These are phyloP conservation scores for Phaffia rhodozyma DNA, from an alignment of 1,284 basidiomycete species.

Conservation along the genomic window DNA sequence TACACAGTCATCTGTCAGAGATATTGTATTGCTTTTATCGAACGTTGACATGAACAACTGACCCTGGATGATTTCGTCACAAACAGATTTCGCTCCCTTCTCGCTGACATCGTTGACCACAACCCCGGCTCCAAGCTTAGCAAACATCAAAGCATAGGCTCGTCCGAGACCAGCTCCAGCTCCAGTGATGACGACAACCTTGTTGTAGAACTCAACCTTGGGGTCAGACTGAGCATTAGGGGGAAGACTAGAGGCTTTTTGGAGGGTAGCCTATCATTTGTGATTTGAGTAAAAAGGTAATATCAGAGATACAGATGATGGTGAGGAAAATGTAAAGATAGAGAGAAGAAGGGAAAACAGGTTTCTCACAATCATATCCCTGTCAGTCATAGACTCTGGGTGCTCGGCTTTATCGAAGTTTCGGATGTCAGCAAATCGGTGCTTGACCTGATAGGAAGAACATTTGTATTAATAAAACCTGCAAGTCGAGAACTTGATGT, in stretches of 20 bases:
- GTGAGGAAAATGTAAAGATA: no score
- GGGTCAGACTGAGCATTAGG: constrained; percentile 61
- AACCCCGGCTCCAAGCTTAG: constrained; percentile 82
- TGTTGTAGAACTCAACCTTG: constrained; percentile 67
- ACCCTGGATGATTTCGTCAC: constrained; percentile 74
- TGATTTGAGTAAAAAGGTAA: no score
- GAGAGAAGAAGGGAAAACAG: background rate
- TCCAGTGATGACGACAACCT: constrained; percentile 91
- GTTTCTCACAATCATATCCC: constrained; percentile 48
- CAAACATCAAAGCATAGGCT: constrained; percentile 84
- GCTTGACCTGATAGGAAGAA: constrained; percentile 47
- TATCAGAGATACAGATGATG: no score
- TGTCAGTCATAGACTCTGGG: constrained; percentile 57
- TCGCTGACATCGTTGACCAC: constrained; percentile 92
- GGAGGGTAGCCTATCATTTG: constrained; percentile 52
- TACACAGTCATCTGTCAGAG: background rate
- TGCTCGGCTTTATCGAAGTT: constrained; percentile 70
- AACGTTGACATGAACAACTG: constrained; percentile 19
- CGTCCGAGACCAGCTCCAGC: constrained; percentile 87
- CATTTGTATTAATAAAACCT: background rate
- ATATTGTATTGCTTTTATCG: constrained; percentile 5
- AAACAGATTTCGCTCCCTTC: constrained; percentile 70
- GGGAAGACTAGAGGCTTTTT: constrained; percentile 53
- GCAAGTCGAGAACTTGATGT: background rate
- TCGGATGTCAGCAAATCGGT: constrained; percentile 65